These are phyloP conservation scores for Ogataea allantospora DNA, from an alignment of 805 yeast species.

Conservation along the genomic window DNA sequence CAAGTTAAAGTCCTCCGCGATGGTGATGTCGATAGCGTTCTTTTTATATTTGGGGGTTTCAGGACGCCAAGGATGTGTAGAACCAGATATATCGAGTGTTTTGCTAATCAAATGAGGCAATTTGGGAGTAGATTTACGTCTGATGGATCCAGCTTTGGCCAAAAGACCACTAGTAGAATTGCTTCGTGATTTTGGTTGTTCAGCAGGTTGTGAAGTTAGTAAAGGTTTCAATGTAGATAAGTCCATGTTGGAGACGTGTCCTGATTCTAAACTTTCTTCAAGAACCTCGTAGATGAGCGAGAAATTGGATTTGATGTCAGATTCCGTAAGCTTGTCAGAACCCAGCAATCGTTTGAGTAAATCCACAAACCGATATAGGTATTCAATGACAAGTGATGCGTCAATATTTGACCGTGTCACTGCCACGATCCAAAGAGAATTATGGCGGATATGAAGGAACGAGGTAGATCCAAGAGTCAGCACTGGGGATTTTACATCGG, in stretches of 20 bases:
- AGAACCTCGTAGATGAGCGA: conserved; percentile 69
- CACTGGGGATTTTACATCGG: conserved; percentile 60
- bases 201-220: conserved; percentile 21
- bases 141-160: conserved; percentile 23
- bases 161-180: conserved; percentile 14
- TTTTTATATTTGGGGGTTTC: conserved; percentile 71
- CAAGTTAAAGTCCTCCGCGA: conserved; percentile 71
- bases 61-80: conserved; percentile 62
- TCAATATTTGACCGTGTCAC: conserved; percentile 89
- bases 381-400: conserved; percentile 77
- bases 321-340: conserved; percentile 39
- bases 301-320: conserved; percentile 61
- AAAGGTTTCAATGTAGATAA: conserved; percentile 37
- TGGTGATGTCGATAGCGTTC: conserved; percentile 76
- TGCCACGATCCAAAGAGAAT: conserved; percentile 75
- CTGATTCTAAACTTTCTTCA: conserved; percentile 75
- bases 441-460: conserved; percentile 69
- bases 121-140: conserved; percentile 20
- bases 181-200: conserved; percentile 4
- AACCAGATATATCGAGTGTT: conserved; percentile 10
- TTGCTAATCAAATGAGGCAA: conserved; percentile 9
- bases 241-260: conserved; percentile 72
- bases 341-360: conserved; percentile 44
- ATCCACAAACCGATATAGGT: conserved; percentile 58
- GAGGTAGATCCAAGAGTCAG: conserved; percentile 91